Conservation (phyloP, 371 early-diverging fungal species). For the Zopfochytrium polystomum region DNA sequence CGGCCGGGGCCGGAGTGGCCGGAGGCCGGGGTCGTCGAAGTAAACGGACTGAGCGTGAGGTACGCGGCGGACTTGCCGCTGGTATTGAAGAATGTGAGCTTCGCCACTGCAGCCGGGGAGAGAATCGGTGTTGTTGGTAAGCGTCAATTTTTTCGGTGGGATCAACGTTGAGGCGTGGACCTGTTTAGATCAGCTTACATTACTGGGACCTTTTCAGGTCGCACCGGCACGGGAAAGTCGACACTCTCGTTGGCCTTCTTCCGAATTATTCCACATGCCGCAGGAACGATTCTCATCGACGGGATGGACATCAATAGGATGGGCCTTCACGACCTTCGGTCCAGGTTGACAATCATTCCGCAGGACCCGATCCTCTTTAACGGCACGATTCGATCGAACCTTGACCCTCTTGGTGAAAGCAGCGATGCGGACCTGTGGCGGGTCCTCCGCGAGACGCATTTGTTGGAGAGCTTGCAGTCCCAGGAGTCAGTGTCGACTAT, state of each 20-base stretch:
- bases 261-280: conserved; percentile 50
- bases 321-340: conserved; percentile 51
- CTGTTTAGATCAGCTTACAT: background rate
- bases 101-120: conserved; percentile 57
- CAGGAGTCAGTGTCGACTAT: conserved; percentile 3
- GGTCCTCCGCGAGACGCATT: conserved; percentile 28
- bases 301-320: conserved; percentile 50
- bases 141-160: conserved; percentile 29
- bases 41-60: conserved; percentile 35
- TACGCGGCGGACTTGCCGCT: conserved; percentile 34
- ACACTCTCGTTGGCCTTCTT: conserved; percentile 56
- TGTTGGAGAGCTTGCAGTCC: conserved; percentile 34
- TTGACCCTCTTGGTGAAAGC: conserved; percentile 40
- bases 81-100: conserved; percentile 62
- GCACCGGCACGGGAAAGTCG: conserved; percentile 63
- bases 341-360: conserved; percentile 57
- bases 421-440: conserved; percentile 42
- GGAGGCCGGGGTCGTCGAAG: conserved; percentile 57
- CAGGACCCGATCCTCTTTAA: conserved; percentile 47
- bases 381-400: conserved; percentile 44
- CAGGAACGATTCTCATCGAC: conserved; percentile 56
- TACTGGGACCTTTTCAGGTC: conserved; percentile 19
- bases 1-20: conserved; percentile 66
- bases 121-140: conserved; percentile 84
- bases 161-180: no score